Evolutionary conservation across 768 basidiomycete species (phyloP).

Genomic region (Suillus lakei): DNA sequence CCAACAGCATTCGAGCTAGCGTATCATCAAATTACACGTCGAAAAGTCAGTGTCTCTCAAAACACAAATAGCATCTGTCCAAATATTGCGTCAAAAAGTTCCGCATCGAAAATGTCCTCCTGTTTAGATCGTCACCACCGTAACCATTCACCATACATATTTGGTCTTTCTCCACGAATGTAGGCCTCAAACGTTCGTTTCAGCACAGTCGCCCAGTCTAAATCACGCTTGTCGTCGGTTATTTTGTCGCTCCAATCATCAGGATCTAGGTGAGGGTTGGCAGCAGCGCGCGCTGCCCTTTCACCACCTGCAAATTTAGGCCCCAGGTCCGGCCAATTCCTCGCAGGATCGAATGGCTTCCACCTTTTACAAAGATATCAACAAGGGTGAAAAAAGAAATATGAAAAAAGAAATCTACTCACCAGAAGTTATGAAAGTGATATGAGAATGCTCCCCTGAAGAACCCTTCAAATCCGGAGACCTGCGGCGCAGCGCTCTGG

Average conservation of each 20-base stretch:
- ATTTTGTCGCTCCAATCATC: slow-evolving; percentile 42
- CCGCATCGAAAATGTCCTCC: neutral
- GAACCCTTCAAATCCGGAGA: slow-evolving; percentile 88
- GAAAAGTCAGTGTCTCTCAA: neutral
- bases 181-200: slow-evolving; percentile 96
- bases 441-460: slow-evolving; percentile 93
- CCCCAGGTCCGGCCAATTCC: slow-evolving; percentile 93
- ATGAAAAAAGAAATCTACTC: slow-evolving; percentile 18
- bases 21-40: neutral
- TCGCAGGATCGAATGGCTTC: slow-evolving; percentile 86
- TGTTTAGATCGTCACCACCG: slow-evolving; percentile 18
- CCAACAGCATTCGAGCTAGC: neutral
- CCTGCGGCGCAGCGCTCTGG: slow-evolving; percentile 78
- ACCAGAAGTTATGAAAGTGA: slow-evolving; percentile 95
- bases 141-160: slow-evolving; percentile 88
- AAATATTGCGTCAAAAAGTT: neutral
- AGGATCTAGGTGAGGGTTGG: slow-evolving; percentile 22
- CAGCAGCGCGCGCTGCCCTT: slow-evolving; percentile 54
- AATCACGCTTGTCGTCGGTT: slow-evolving; percentile 70
- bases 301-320: slow-evolving; percentile 77
- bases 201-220: slow-evolving; percentile 87
- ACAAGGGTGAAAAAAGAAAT: neutral
- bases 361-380: slow-evolving; percentile 59
- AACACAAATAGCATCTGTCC: neutral
- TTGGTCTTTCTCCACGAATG: slow-evolving; percentile 83